Evolutionary conservation across 441 rosid species (phyloP).

Genomic region (Adansonia rubrostipa): DNA sequence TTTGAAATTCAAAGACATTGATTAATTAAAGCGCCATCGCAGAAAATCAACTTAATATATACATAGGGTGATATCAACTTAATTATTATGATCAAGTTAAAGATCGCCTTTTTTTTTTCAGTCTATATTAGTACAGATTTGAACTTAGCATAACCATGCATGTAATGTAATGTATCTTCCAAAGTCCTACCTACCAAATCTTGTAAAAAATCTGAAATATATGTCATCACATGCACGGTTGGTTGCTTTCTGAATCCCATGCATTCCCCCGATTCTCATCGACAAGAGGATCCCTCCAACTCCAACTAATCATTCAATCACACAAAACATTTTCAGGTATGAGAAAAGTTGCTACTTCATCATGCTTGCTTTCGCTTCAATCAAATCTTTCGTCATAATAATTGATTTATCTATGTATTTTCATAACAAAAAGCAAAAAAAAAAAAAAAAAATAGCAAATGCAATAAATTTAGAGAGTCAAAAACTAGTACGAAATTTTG

Average conservation of each 20-base stretch:
- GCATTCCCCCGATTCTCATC: not conserved
- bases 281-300: constrained; percentile 25
- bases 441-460: not conserved
- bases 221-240: constrained; percentile 13
- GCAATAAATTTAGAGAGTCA: not conserved
- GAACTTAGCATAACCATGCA: not conserved
- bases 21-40: no score
- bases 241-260: not conserved
- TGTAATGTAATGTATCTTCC: not conserved
- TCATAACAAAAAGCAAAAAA: no score
- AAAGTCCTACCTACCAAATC: constrained; percentile 4
- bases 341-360: not conserved
- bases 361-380: not conserved
- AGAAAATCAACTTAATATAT: no score
- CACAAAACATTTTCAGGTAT: not conserved
- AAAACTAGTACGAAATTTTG: not conserved
- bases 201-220: not conserved
- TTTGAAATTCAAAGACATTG: no score
- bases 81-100: no score
- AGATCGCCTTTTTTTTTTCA: no score
- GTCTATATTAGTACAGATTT: no score
- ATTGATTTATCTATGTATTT: not conserved
- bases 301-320: constrained; percentile 25
- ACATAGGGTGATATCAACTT: no score
- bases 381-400: not conserved